Evolutionary conservation across 768 basidiomycete species (phyloP), one percentile per base, ranked within the genome.

Genomic region (Calocybe cyanea): DNA sequence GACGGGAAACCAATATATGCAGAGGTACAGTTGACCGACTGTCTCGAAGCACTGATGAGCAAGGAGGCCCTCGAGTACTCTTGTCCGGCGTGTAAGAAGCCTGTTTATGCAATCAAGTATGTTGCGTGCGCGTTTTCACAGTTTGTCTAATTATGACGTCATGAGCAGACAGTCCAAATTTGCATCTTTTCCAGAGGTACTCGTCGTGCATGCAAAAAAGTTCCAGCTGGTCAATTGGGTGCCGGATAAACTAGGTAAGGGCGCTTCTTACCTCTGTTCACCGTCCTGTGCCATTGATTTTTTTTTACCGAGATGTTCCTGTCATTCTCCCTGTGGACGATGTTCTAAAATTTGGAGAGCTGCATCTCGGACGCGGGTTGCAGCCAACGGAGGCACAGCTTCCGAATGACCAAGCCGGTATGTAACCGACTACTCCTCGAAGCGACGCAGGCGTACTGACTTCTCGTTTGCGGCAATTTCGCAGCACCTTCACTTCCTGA

Each of bases 181-280:
- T 55, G 78, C 87, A 0, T 86, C 88, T 1, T 91, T 95, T 73
- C 96, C 96, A 0, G 77, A 92, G 9, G 80, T 92, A 1, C 75
- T 98, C 0, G 83, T 95, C 7, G 64, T 99, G 1, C 94, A 96
- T 52, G 85, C 92, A 34, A 90, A 88, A 60, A 95, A 95, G 57
- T 97, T 96, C 70, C 89, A 93, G 63, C 77, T 95, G 3, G 85
- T 92, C 33, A 92, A 92, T 54, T 98, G 96, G 96, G 91, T 99
- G 1, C 96, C 96, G 0, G 77, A 85, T 2, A 99, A 99, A 66
- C 74, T 98, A 21, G 91, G 92, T 92, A 51, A 14, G 80, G 59
- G 6, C 11, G 7, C 14, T 24, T 13, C 8, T 21, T 18, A 3
- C 37, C n/a, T 32, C n/a, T n/a, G 13, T 13, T 25, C 23, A 19